Conservation (phyloP, 2,329 filamentous ascomycete genomes). For the Aspergillus fijiensis region DNA sequence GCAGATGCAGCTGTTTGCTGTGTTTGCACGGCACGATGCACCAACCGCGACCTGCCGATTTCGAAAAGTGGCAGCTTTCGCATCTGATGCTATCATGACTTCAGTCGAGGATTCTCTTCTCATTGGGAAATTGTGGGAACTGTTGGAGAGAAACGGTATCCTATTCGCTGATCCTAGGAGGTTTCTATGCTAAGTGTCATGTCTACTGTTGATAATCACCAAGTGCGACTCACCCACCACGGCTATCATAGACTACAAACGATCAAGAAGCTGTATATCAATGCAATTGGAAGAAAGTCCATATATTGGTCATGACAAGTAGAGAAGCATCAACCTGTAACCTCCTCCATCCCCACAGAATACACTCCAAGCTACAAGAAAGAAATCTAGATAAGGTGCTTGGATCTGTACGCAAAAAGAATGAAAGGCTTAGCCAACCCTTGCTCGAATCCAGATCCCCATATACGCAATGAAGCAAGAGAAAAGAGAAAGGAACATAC, state of each 20-base stretch:
- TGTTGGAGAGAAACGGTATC: background rate
- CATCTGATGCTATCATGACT: slow-evolving; percentile 2
- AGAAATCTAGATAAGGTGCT: slow-evolving; percentile 62
- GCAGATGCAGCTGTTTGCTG: slow-evolving; percentile 34
- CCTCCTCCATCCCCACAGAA: slow-evolving; percentile 10
- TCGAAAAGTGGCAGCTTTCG: slow-evolving; percentile 9
- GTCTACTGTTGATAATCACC: no score
- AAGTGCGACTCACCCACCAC: no score
- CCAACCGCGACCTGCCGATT: slow-evolving; percentile 16
- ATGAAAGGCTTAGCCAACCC: background rate
- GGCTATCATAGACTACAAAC: slow-evolving; percentile 18
- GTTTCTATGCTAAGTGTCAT: background rate
- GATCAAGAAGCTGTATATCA: slow-evolving; percentile 12
- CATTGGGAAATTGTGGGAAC: background rate
- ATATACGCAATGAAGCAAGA: background rate
- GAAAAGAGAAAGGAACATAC: slow-evolving; percentile 43
- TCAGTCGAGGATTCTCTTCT: background rate
- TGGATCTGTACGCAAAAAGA: slow-evolving; percentile 51
- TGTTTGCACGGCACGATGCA: slow-evolving; percentile 32
- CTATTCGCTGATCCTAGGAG: background rate
- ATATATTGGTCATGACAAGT: slow-evolving; percentile 20
- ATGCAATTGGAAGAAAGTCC: slow-evolving; percentile 24
- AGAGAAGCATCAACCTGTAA: slow-evolving; percentile 18
- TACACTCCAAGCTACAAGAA: slow-evolving; percentile 2
- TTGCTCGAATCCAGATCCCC: background rate